These are phyloP conservation scores for Acanthamoeba lenticulata DNA, from an alignment of 208 protist genomes.

Conservation along the genomic window DNA sequence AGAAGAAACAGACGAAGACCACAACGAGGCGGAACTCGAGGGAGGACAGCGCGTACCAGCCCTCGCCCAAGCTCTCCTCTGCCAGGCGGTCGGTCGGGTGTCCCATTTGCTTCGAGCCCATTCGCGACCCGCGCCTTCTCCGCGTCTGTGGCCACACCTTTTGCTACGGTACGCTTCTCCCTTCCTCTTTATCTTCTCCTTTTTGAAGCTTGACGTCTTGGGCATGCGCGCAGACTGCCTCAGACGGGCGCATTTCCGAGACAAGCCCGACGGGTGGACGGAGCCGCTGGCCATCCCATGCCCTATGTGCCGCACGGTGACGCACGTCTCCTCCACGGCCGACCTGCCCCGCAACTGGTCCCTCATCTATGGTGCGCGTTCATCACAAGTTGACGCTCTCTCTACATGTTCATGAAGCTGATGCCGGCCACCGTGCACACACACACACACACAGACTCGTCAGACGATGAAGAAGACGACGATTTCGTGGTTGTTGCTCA, in stretches of 20 bases:
- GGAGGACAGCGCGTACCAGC: not conserved
- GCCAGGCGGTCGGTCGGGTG: not conserved
- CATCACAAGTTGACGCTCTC: not conserved
- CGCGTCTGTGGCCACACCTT: slow-evolving; percentile 59
- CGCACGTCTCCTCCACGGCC: not conserved
- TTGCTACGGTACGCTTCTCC: slow-evolving; percentile 8
- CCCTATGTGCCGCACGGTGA: slow-evolving; percentile 53
- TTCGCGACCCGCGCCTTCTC: slow-evolving; percentile 57
- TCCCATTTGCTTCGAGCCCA: slow-evolving; percentile 70
- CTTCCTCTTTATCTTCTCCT: not conserved
- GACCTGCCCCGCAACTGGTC: slow-evolving; percentile 56
- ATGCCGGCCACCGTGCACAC: not conserved
- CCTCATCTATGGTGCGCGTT: slow-evolving; percentile 35
- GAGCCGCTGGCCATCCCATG: slow-evolving; percentile 47
- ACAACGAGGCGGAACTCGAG: not conserved
- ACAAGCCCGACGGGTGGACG: slow-evolving; percentile 45
- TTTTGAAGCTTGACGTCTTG: not conserved
- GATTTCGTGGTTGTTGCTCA: not conserved
- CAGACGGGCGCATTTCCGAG: slow-evolving; percentile 2
- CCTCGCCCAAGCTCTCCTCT: slow-evolving; percentile 38
- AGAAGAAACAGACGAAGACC: not conserved
- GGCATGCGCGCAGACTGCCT: not conserved
- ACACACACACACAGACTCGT: not conserved
- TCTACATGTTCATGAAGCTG: not conserved
- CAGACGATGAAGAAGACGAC: slow-evolving; percentile 30